Conservation (phyloP, 2,329 filamentous ascomycete genomes). For the Furcasterigmium sp. region DNA sequence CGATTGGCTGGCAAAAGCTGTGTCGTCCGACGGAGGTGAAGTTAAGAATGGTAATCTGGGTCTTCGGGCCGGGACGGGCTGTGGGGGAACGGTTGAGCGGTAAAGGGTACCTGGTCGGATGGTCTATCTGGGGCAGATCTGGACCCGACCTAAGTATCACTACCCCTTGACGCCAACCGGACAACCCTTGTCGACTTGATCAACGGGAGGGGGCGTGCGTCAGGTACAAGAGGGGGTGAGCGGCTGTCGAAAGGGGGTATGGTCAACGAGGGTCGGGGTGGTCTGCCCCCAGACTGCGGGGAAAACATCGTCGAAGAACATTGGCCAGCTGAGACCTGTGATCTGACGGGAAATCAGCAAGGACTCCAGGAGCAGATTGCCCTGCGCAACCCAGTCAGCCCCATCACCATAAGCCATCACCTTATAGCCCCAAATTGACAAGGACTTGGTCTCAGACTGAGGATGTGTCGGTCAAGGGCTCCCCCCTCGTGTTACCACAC, state of each 20-base stretch:
- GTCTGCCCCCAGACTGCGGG: not conserved
- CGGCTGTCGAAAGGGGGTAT: no score
- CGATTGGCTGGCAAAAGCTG: conserved; percentile 18
- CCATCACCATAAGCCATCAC: no score
- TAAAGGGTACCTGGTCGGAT: conserved; percentile 3
- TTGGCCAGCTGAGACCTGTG: not conserved
- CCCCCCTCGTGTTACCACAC: no score
- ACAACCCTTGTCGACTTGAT: no score
- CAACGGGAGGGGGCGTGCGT: not conserved
- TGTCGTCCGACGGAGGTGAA: conserved; percentile 10
- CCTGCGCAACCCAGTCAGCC: no score
- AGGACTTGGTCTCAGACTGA: no score
- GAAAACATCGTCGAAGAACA: not conserved
- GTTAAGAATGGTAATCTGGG: conserved; percentile 22
- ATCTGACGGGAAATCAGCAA: not conserved
- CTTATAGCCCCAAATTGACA: no score
- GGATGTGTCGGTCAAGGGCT: no score
- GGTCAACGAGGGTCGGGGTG: no score
- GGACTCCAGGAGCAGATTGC: no score
- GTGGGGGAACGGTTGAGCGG: not conserved
- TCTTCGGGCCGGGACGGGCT: conserved; percentile 25
- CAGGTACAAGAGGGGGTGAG: not conserved
- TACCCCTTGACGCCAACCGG: no score
- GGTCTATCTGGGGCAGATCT: not conserved
- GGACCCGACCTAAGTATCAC: not conserved